phyloP scores from a whole-genome alignment of 2,329 filamentous ascomycete species.

The Aspergillus awamori region DNA sequence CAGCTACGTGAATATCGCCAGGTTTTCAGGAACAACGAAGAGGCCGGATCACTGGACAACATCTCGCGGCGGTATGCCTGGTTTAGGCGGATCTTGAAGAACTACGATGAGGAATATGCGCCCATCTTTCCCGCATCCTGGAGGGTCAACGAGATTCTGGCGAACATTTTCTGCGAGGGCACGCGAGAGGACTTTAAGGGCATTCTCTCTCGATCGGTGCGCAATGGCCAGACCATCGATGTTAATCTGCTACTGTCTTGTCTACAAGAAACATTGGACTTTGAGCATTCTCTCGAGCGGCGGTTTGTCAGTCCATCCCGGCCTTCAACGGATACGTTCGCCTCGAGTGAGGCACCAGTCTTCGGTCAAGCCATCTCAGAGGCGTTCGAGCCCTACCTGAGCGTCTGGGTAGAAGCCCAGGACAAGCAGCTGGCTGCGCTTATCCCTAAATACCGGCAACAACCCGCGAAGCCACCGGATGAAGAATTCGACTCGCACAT shows the following conservation, averaged over 20 bases:
- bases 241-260: slow-evolving; percentile 87
- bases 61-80: slow-evolving; percentile 93
- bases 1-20: slow-evolving; percentile 93
- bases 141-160: slow-evolving; percentile 86
- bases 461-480: slow-evolving; percentile 76
- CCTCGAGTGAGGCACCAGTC: slow-evolving; percentile 73
- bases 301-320: slow-evolving; percentile 72
- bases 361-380: slow-evolving; percentile 93
- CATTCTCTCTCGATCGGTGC: slow-evolving; percentile 85
- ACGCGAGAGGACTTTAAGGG: slow-evolving; percentile 94
- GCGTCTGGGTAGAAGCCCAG: slow-evolving; percentile 95
- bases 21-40: slow-evolving; percentile 93
- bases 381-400: slow-evolving; percentile 95
- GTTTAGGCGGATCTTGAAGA: slow-evolving; percentile 95
- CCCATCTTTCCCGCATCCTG: slow-evolving; percentile 83
- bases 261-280: slow-evolving; percentile 93
- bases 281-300: slow-evolving; percentile 87
- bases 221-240: slow-evolving; percentile 78
- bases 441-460: slow-evolving; percentile 83
- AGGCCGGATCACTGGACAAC: slow-evolving; percentile 94
- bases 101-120: slow-evolving; percentile 90
- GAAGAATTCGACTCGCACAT: slow-evolving; percentile 91
- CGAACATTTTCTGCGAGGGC: slow-evolving; percentile 91
- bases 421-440: slow-evolving; percentile 82
- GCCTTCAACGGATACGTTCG: slow-evolving; percentile 86